Conservation (phyloP, 768 basidiomycete genomes). For the Boletus tomentosulus region DNA sequence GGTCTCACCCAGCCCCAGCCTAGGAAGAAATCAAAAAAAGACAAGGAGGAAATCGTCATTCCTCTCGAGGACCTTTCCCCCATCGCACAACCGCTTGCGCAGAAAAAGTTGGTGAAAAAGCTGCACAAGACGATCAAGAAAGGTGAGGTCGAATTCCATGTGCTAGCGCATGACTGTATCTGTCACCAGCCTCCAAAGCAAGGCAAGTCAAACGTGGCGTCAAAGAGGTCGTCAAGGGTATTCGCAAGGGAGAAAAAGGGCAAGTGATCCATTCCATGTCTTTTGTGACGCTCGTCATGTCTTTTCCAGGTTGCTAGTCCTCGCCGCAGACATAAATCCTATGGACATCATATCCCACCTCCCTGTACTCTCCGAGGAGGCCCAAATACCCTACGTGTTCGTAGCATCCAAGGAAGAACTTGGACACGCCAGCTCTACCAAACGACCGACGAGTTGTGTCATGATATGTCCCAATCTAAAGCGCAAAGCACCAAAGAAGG, state of each 20-base stretch:
- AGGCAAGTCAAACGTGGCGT: slow-evolving; percentile 97
- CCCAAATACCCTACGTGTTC: slow-evolving; percentile 85
- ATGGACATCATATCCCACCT: slow-evolving; percentile 98
- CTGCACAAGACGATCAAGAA: slow-evolving; percentile 93
- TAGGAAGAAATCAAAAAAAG: slow-evolving; percentile 60
- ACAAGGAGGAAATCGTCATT: slow-evolving; percentile 58
- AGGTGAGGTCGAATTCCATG: slow-evolving; percentile 41
- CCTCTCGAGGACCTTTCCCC: slow-evolving; percentile 83
- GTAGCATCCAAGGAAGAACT: slow-evolving; percentile 93
- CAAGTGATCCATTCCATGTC: slow-evolving; percentile 33
- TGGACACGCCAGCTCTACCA: slow-evolving; percentile 92
- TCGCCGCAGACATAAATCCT: slow-evolving; percentile 96
- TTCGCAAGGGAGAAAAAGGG: slow-evolving; percentile 98
- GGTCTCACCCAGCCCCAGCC: slow-evolving; percentile 25
- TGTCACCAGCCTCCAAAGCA: slow-evolving; percentile 74
- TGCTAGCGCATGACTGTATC: background rate
- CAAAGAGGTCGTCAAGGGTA: slow-evolving; percentile 97
- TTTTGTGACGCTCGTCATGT: slow-evolving; percentile 5
- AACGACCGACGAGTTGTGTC: slow-evolving; percentile 97
- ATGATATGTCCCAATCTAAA: slow-evolving; percentile 87
- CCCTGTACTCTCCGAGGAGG: slow-evolving; percentile 92
- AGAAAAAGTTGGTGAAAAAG: slow-evolving; percentile 91
- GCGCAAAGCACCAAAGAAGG: slow-evolving; percentile 62
- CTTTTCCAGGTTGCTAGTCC: slow-evolving; percentile 66
- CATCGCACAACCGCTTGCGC: slow-evolving; percentile 90